Evolutionary conservation across 2,329 filamentous ascomycete species (phyloP).

Genomic region (Claviceps sp.): DNA sequence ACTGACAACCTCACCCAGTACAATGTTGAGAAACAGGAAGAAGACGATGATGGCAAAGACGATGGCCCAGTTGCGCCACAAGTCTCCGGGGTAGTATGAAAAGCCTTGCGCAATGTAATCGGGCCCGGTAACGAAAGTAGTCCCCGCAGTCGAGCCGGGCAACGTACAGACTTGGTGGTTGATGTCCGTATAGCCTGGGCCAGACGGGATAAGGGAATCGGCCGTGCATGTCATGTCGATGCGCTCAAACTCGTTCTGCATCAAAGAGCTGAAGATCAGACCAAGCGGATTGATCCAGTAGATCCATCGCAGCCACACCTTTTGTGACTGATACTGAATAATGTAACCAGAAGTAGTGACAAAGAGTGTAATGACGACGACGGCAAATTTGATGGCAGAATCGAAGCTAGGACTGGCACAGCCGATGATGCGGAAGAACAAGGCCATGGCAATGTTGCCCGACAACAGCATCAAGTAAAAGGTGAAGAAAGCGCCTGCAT

Average conservation of each 20-base stretch:
- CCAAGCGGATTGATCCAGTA: constrained; percentile 66
- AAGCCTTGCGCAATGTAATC: constrained; percentile 59
- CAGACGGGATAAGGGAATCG: constrained; percentile 57
- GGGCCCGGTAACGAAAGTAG: constrained; percentile 46
- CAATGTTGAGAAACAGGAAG: constrained; percentile 63
- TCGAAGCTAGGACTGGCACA: constrained; percentile 71
- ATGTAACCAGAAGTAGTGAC: constrained; percentile 72
- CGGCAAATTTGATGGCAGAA: constrained; percentile 71
- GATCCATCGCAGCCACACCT: constrained; percentile 70
- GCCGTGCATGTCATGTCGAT: constrained; percentile 56
- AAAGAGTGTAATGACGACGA: constrained; percentile 68
- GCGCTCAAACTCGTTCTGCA: constrained; percentile 74
- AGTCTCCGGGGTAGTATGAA: constrained; percentile 48
- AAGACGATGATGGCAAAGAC: constrained; percentile 60
- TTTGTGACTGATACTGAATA: constrained; percentile 63
- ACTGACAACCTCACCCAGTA: constrained; percentile 65
- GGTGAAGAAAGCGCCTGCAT: constrained; percentile 65
- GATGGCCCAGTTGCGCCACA: constrained; percentile 80
- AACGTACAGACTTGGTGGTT: constrained; percentile 72
- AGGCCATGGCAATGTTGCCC: constrained; percentile 58
- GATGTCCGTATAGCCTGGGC: constrained; percentile 56
- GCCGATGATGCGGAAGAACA: constrained; percentile 65
- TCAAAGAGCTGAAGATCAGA: constrained; percentile 62
- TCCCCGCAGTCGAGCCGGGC: constrained; percentile 55
- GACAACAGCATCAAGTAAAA: constrained; percentile 60